Conservation (phyloP, 441 rosid genomes). For the Croton setiger region DNA sequence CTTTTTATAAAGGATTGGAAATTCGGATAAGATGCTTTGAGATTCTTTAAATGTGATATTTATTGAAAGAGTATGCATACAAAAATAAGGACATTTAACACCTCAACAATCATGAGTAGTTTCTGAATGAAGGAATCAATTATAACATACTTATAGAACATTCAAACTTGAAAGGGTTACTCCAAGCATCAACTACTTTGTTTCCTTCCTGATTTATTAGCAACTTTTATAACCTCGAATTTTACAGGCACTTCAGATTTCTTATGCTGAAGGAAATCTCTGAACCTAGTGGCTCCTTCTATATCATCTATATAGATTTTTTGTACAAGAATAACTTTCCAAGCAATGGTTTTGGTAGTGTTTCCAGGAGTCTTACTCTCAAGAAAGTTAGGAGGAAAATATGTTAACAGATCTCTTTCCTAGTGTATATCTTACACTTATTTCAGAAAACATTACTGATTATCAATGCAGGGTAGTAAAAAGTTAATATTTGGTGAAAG, state of each 20-base stretch:
- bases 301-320: not conserved
- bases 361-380: not conserved
- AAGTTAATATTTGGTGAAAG: not conserved
- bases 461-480: not conserved
- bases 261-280: not conserved
- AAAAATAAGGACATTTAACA: not conserved
- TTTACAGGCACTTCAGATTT: not conserved
- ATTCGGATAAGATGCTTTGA: not conserved
- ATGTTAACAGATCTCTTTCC: not conserved
- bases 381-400: not conserved
- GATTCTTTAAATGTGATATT: not conserved
- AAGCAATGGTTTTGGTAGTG: not conserved
- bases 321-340: not conserved
- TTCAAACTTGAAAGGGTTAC: not conserved
- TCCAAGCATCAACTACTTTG: not conserved
- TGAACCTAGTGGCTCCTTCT: not conserved
- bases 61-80: not conserved
- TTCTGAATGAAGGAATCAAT: not conserved
- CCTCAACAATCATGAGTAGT: not conserved
- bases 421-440: not conserved
- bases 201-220: not conserved
- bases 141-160: not conserved
- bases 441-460: not conserved
- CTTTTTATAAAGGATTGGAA: not conserved
- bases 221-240: not conserved